These are phyloP conservation scores for Vicia villosa DNA, from an alignment of 306 rosid species.

Conservation along the genomic window DNA sequence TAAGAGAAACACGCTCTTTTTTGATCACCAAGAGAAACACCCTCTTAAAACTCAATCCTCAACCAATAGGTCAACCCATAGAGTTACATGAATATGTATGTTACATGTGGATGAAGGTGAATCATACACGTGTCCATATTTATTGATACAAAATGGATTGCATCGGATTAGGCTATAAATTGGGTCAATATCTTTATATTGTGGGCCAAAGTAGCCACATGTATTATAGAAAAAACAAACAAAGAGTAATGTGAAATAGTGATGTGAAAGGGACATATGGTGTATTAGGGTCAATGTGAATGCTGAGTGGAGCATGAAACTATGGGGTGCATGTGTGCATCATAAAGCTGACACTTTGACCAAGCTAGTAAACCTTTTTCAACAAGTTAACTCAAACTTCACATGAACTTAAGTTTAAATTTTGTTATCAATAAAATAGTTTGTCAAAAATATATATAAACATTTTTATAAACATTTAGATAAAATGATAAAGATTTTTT, in stretches of 20 bases:
- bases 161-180: not conserved
- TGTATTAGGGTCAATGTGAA: conserved; percentile 24
- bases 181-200: not conserved
- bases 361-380: conserved; percentile 36
- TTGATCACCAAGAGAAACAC: too few species aligned
- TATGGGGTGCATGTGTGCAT: conserved; percentile 53
- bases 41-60: too few species aligned
- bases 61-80: too few species aligned
- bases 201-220: conserved; percentile 20
- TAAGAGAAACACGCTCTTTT: too few species aligned
- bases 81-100: too few species aligned
- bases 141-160: not conserved
- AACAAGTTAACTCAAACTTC: not conserved
- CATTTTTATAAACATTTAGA: too few species aligned
- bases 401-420: too few species aligned
- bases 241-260: conserved; percentile 29
- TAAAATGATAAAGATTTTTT: too few species aligned
- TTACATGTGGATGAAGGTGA: conserved; percentile 20
- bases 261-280: conserved; percentile 28
- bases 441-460: too few species aligned
- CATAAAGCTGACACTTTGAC: conserved; percentile 57
- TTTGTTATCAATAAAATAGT: too few species aligned
- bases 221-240: conserved; percentile 33
- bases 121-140: conserved; percentile 25
- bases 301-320: conserved; percentile 20